phyloP scores from a whole-genome alignment of 2,329 filamentous ascomycete species.

The Ophiostoma tasmaniense region DNA sequence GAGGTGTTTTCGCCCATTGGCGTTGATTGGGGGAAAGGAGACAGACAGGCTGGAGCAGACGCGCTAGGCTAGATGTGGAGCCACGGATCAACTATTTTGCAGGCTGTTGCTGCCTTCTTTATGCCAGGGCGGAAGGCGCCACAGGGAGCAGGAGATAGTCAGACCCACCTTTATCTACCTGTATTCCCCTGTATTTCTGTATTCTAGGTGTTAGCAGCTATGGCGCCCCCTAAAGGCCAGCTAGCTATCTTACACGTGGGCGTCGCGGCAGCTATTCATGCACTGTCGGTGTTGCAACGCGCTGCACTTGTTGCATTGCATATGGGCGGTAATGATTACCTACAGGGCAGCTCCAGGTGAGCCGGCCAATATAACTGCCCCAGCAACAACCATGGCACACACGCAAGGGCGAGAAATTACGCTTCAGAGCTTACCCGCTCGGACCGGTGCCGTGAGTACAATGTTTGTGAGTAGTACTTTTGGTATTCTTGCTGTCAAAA shows the following conservation, averaged over 20 bases:
- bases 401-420: not conserved
- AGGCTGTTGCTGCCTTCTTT: conserved; percentile 6
- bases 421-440: not conserved
- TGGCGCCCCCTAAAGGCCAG: not conserved
- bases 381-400: not conserved
- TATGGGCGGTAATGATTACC: not conserved
- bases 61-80: conserved; percentile 8
- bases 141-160: not conserved
- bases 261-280: not conserved
- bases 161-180: not conserved
- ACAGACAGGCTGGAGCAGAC: conserved; percentile 6
- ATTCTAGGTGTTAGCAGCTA: not conserved
- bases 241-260: not conserved
- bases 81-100: conserved; percentile 18
- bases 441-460: not conserved
- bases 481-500: not conserved
- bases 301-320: not conserved
- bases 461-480: not conserved
- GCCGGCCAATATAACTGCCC: not conserved
- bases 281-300: not conserved
- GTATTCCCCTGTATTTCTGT: not conserved
- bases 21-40: conserved; percentile 22
- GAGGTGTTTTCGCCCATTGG: conserved; percentile 30
- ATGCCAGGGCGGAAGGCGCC: not conserved
- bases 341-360: not conserved